These are phyloP conservation scores for Lactarius deliciosus DNA, from an alignment of 768 basidiomycete genomes.

Conservation along the genomic window DNA sequence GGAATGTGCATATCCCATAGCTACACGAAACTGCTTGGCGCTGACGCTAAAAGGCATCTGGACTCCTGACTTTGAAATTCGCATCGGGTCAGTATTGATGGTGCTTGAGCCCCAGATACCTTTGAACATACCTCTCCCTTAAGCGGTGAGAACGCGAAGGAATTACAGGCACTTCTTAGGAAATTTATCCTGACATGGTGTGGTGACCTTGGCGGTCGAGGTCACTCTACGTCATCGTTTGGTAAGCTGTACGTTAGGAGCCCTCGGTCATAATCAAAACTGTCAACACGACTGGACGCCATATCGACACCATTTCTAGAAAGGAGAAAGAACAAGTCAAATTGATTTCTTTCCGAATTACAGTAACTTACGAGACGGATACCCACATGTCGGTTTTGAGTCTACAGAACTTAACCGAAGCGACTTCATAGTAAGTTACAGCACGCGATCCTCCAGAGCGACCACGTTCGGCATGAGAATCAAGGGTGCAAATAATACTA, in stretches of 20 bases:
- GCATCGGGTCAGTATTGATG: conserved; percentile 11
- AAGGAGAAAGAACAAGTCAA: neutral
- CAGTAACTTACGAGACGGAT: neutral
- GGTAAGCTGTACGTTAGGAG: conserved; percentile 11
- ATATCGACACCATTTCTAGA: conserved; percentile 1
- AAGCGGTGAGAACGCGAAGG: conserved; percentile 5
- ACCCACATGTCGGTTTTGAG: neutral
- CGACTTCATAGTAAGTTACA: neutral
- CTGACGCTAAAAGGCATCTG: conserved; percentile 4
- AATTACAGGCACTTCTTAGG: neutral
- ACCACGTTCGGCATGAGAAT: neutral
- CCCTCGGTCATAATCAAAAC: conserved; percentile 1
- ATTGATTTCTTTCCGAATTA: neutral
- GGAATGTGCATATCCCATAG: neutral
- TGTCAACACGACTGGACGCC: neutral
- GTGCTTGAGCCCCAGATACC: neutral
- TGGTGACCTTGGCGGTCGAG: conserved; percentile 10
- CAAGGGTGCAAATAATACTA: neutral
- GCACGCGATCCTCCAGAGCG: neutral
- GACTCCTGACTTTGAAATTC: conserved; percentile 10
- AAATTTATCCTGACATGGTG: neutral
- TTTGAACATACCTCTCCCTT: conserved; percentile 16
- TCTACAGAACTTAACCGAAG: neutral
- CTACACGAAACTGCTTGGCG: neutral
- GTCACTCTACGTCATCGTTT: conserved; percentile 26